Base-by-base conservation (phyloP, 2,329 filamentous ascomycete genomes). In the Fusarium beomiforme region DNA sequence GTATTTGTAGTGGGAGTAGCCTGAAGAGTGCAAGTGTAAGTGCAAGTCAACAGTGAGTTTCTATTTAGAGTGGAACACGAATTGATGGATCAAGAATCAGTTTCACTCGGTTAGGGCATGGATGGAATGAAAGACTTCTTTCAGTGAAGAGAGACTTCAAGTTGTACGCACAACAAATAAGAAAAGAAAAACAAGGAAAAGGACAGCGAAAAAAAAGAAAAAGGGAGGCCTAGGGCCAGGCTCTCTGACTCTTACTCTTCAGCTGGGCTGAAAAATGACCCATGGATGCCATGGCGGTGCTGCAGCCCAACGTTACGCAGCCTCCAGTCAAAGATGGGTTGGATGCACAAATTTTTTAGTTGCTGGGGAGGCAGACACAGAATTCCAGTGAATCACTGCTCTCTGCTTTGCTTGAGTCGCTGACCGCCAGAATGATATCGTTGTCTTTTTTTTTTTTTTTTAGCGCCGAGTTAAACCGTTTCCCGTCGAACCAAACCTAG, bases 301-400 rank as follows among this genome's bases (percentile, higher is more conserved):
- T 72, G 69, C 69, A 71, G 69, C 69, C 69, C 69, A 71, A 71
- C 69, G 69, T 71, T 72, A 69, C 69, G 69, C 69, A 64, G 44
- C 67, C 56, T 70, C 56, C 56, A 68, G 65, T 65, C 43, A 67
- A 58, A 62, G 56, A 67, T 50, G 24, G 47, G 47, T 50, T 50
- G 47, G 47, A 50, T 67, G 49, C 56, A 67, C 64, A 67, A 47
- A 33, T 66, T 26, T 50, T 58, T 58, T 57, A 54, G 70, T 72
- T 70, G 69, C 69, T 72, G 65, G 69, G 65, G 65, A 62, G 60
- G 43, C 43, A 62, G 60, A 60, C 44, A 46, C 55, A 54, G 55
- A 58, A 59, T 72, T 70, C 69, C 65, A 72, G 69, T 62, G 56
- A 53, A 42, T 61, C 36, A 49, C 39, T 23, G 42, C 34, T 53